Evolutionary conservation across 2,329 filamentous ascomycete genomes (phyloP).

Genomic region (Coleophoma cylindrospora): DNA sequence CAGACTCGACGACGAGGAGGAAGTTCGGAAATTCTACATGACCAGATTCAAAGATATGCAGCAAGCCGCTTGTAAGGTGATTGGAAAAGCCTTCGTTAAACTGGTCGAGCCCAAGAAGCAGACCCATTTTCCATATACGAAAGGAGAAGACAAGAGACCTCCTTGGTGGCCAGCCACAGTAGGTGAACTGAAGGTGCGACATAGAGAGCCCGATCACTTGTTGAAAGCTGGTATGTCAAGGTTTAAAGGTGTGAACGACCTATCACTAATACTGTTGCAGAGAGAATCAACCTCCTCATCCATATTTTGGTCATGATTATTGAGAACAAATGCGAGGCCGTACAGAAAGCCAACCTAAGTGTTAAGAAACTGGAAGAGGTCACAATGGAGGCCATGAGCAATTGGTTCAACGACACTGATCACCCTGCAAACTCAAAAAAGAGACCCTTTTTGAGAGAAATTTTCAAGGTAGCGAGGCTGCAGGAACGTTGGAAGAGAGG

Average conservation of each 20-base stretch:
- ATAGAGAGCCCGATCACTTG: constrained; percentile 71
- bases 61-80: constrained; percentile 66
- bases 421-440: constrained; percentile 48
- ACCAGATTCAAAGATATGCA: constrained; percentile 61
- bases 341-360: constrained; percentile 41
- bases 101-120: constrained; percentile 74
- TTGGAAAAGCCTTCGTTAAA: constrained; percentile 73
- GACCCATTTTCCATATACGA: constrained; percentile 67
- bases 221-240: constrained; percentile 54
- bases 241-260: neutral
- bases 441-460: constrained; percentile 50
- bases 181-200: constrained; percentile 54
- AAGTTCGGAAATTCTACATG: constrained; percentile 55
- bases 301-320: constrained; percentile 55
- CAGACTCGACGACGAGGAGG: constrained; percentile 46
- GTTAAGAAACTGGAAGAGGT: constrained; percentile 52
- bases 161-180: constrained; percentile 60
- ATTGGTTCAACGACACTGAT: constrained; percentile 53
- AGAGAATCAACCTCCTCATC: constrained; percentile 52
- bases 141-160: constrained; percentile 55
- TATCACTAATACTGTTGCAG: constrained; percentile 27
- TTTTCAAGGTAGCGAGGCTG: constrained; percentile 54
- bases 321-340: constrained; percentile 31
- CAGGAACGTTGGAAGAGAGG: constrained; percentile 52
- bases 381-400: constrained; percentile 51